Base-by-base conservation (phyloP, 2,329 filamentous ascomycete species). In the Penicillium aurantiogriseum region DNA sequence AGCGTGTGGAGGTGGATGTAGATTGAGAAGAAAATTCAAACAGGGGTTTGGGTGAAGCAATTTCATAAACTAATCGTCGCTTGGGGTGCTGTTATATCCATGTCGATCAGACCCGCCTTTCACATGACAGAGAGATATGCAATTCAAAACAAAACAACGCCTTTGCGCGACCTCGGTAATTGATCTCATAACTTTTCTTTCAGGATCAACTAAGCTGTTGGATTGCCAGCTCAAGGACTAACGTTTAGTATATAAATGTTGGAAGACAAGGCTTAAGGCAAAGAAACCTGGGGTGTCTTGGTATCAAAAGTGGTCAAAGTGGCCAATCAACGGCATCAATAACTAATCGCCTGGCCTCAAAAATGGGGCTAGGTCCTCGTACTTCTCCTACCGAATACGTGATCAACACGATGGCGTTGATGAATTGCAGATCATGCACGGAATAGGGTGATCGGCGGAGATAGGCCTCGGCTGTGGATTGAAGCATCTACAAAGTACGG, bases 101-200 rank as follows among this genome's bases (percentile, higher is more conserved):
- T 48, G 51, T 49, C 44, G 43, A 54, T 48, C 44, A 50, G 44
- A 54, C 51, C 51, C 44, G 31, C 51, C 45, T 54, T 54, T 47
- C 51, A 54, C 44, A 54, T 54, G 44, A n/a, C 7, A 53, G 8
- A 15, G 31, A 21, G 23, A 46, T 25, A 29, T 38, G 15, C 21
- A 13, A 33, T 36, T 36, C 33, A 15, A 27, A 36, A 27, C 9
- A 7, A 21, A n/a, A 39, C 3, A n/a, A 29, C 31, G 9, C 17
- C 13, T 23, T 17, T n/a, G 11, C 9, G 13, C 19, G 19, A 42
- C 19, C 8, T 31, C 36, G 21, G 36, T 40, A 19, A 13, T 13
- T 51, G 19, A 40, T 19, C 13, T 33, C 8, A 33, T n/a, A 17
- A 23, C 3, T 13, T 31, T 40, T 8, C 11, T 23, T 40, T 4